Conservation (phyloP, 768 basidiomycete genomes). For the Lanmaoa pseudosensibilis region DNA sequence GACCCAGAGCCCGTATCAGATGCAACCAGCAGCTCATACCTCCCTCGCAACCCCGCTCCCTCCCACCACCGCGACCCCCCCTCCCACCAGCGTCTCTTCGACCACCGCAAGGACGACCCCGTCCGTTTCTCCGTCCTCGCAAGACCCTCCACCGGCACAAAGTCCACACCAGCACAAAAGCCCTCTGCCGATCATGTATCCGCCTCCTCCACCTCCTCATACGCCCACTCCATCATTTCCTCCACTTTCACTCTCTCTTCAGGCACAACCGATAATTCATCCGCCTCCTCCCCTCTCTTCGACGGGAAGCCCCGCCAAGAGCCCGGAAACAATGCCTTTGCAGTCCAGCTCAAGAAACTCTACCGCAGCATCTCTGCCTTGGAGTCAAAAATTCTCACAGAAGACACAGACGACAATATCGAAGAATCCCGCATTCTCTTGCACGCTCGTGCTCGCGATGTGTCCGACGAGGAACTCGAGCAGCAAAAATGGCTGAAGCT, state of each 20-base stretch:
- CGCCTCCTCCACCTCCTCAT: constrained; percentile 73
- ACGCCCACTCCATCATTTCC: constrained; percentile 65
- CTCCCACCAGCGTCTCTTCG: constrained; percentile 65
- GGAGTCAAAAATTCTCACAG: constrained; percentile 70
- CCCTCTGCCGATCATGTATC: constrained; percentile 70
- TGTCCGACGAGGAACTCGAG: constrained; percentile 57
- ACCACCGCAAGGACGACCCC: constrained; percentile 90
- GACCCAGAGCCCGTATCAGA: constrained; percentile 71
- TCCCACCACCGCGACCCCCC: constrained; percentile 38
- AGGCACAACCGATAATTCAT: constrained; percentile 70
- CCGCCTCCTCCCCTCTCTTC: constrained; percentile 68
- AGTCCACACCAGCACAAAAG: constrained; percentile 55
- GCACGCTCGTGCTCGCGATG: constrained; percentile 33
- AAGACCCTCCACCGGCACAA: constrained; percentile 43
- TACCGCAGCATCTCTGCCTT: constrained; percentile 82
- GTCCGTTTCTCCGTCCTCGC: constrained; percentile 74
- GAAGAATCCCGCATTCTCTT: constrained; percentile 40
- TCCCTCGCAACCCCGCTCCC: constrained; percentile 29
- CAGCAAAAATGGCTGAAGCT: constrained; percentile 75
- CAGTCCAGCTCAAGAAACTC: constrained; percentile 72
- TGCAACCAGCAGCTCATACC: constrained; percentile 50
- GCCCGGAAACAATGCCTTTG: constrained; percentile 64
- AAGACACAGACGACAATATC: constrained; percentile 55
- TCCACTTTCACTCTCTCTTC: constrained; percentile 76
- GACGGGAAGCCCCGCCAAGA: constrained; percentile 55